These are phyloP conservation scores for Trypanosoma boissoni DNA, from an alignment of 208 protist species.

Conservation along the genomic window DNA sequence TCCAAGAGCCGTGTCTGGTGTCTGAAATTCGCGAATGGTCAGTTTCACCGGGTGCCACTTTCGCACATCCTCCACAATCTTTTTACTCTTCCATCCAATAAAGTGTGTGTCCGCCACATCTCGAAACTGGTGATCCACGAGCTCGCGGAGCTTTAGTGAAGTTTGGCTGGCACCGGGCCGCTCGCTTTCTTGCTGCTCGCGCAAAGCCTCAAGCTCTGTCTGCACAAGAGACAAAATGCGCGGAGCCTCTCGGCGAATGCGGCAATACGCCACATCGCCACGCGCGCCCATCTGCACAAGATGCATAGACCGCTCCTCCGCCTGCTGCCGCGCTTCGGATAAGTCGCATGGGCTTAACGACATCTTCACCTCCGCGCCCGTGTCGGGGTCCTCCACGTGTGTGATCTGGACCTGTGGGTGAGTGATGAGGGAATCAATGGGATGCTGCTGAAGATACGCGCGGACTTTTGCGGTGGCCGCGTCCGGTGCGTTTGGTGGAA, in stretches of 20 bases:
- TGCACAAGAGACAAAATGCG: slow-evolving; percentile 59
- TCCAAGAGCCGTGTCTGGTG: slow-evolving; percentile 51
- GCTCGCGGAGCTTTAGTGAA: slow-evolving; percentile 30
- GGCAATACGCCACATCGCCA: slow-evolving; percentile 77
- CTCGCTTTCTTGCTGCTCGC: slow-evolving; percentile 22
- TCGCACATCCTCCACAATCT: slow-evolving; percentile 75
- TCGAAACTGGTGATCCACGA: slow-evolving; percentile 79
- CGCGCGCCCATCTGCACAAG: slow-evolving; percentile 81
- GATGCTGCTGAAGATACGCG: slow-evolving; percentile 68
- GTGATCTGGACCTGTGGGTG: slow-evolving; percentile 71
- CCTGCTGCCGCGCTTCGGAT: slow-evolving; percentile 69
- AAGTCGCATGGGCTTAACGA: slow-evolving; percentile 64
- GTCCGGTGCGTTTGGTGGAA: slow-evolving; percentile 48
- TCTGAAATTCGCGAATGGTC: slow-evolving; percentile 81
- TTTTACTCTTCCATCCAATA: slow-evolving; percentile 87
- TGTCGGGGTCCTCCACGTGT: slow-evolving; percentile 74
- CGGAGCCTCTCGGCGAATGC: slow-evolving; percentile 63
- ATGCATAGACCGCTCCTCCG: slow-evolving; percentile 55
- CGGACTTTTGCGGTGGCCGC: slow-evolving; percentile 50
- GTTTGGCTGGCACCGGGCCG: too few species aligned
- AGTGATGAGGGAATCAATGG: slow-evolving; percentile 74
- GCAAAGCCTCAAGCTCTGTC: slow-evolving; percentile 48
- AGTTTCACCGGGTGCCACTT: slow-evolving; percentile 78
- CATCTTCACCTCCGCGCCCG: slow-evolving; percentile 56
- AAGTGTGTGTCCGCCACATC: slow-evolving; percentile 88